Conservation (phyloP, 73 alveolate species). For the Urostyla sp. region DNA sequence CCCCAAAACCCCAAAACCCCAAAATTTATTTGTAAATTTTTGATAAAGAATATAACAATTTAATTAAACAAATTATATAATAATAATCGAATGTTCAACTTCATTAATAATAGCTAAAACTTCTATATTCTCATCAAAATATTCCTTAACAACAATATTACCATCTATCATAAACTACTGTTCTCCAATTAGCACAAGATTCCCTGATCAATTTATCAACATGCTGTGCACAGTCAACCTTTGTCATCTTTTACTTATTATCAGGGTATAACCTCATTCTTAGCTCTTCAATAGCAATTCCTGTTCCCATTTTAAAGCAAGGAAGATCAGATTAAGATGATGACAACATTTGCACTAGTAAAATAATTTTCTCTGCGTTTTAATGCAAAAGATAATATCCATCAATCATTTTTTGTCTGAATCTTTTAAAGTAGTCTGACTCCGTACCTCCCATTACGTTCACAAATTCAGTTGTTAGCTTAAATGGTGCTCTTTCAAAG, state of each 20-base stretch:
- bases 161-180: conserved; percentile 86
- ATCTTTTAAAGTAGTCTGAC: conserved; percentile 73
- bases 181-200: conserved; percentile 86
- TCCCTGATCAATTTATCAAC: conserved; percentile 74
- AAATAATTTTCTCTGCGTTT: conserved; percentile 71
- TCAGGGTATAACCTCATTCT: conserved; percentile 75
- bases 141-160: conserved; percentile 91
- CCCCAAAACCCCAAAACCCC: conserved; percentile 37
- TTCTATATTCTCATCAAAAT: conserved; percentile 42
- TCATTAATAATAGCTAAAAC: neutral
- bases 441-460: conserved; percentile 77
- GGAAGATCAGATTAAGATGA: conserved; percentile 44
- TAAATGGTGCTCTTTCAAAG: conserved; percentile 84
- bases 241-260: conserved; percentile 69
- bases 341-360: conserved; percentile 47
- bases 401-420: conserved; percentile 66
- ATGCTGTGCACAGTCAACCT: conserved; percentile 69
- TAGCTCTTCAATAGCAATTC: conserved; percentile 71
- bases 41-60: neutral
- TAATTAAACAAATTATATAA: neutral
- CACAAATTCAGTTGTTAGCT: conserved; percentile 76
- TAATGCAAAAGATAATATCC: conserved; percentile 76
- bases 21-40: no score
- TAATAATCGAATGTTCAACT: neutral
- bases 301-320: conserved; percentile 81